A percentile compares a stretch with the other conserved stretches of the same genome.
These are phyloP conservation scores for Diaporthe citriasiana DNA, from an alignment of 2,329 filamentous ascomycete genomes.

Conservation along the genomic window DNA sequence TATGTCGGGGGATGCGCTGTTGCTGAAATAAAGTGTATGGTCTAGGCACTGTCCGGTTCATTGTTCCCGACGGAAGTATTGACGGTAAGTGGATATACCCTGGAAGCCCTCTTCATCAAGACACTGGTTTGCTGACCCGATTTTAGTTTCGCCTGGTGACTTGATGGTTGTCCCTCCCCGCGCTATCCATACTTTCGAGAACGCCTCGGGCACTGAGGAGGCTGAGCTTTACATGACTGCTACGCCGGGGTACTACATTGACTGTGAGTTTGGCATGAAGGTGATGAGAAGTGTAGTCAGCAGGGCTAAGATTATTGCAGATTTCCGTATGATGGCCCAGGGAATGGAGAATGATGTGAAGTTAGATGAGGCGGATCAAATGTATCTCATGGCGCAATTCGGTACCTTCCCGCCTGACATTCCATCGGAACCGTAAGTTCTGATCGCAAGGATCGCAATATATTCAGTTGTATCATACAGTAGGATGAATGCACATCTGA, in stretches of 20 bases:
- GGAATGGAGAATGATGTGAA: conserved; percentile 47
- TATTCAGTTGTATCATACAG: too few relatives aligned
- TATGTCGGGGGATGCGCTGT: neutral
- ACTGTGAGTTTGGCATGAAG: conserved; percentile 49
- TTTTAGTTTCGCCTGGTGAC: conserved; percentile 47
- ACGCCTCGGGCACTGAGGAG: conserved; percentile 51
- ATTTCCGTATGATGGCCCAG: conserved; percentile 54
- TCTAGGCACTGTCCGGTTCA: conserved; percentile 50
- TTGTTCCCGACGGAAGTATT: conserved; percentile 49
- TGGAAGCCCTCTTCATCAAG: neutral
- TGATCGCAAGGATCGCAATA: neutral
- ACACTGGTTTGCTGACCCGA: conserved; percentile 46
- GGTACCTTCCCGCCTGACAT: conserved; percentile 53
- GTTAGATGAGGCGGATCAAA: conserved; percentile 46
- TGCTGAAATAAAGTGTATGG: neutral
- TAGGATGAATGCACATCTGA: neutral
- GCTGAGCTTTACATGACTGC: conserved; percentile 56
- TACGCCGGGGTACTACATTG: conserved; percentile 55
- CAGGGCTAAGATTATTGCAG: conserved; percentile 41
- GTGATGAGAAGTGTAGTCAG: neutral
- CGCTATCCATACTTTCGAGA: conserved; percentile 54
- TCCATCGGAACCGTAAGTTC: neutral
- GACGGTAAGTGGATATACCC: conserved; percentile 36
- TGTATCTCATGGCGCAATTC: conserved; percentile 55
- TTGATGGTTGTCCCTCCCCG: conserved; percentile 54